Percentiles rank a stretch among this genome's conserved stretches.
These are phyloP conservation scores for Helotiales sp. DNA, from an alignment of 2,329 filamentous ascomycete species.

Conservation along the genomic window DNA sequence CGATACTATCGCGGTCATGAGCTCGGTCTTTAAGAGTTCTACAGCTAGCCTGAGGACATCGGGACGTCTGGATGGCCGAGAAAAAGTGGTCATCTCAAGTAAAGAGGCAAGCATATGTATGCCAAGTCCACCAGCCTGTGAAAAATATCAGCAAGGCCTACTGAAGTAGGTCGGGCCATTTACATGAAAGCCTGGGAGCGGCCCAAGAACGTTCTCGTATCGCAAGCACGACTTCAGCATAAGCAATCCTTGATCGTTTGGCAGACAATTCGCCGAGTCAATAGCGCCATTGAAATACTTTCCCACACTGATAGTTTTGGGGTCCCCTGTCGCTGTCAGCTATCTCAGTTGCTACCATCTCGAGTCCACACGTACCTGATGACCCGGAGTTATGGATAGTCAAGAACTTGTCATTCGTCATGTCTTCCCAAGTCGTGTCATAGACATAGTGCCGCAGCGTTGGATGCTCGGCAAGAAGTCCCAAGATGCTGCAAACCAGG, in stretches of 20 bases:
- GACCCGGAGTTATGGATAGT: slow-evolving; percentile 51
- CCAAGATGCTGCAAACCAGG: slow-evolving; percentile 10
- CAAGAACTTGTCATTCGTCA: slow-evolving; percentile 45
- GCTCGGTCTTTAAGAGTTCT: slow-evolving; percentile 13
- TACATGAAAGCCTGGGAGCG: slow-evolving; percentile 29
- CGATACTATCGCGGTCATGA: slow-evolving; percentile 3
- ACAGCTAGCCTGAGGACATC: slow-evolving; percentile 16
- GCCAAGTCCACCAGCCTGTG: slow-evolving; percentile 13
- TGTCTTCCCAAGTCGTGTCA: slow-evolving; percentile 44
- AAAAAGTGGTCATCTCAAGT: slow-evolving; percentile 18
- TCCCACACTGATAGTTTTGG: slow-evolving; percentile 48
- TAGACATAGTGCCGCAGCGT: slow-evolving; percentile 38
- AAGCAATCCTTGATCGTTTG: slow-evolving; percentile 10
- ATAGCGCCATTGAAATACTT: slow-evolving; percentile 45
- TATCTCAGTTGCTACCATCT: not conserved
- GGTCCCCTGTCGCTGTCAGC: slow-evolving; percentile 44
- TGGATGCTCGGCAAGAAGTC: slow-evolving; percentile 37
- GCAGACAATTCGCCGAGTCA: slow-evolving; percentile 39
- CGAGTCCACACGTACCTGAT: slow-evolving; percentile 4
- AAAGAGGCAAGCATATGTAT: slow-evolving; percentile 9
- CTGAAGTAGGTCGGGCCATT: not conserved
- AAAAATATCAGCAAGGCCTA: not conserved
- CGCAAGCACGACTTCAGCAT: not conserved
- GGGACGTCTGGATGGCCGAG: slow-evolving; percentile 20
- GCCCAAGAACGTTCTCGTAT: slow-evolving; percentile 10